Conservation (phyloP, 345 rosid genomes). For the Pelargonium nanum region DNA sequence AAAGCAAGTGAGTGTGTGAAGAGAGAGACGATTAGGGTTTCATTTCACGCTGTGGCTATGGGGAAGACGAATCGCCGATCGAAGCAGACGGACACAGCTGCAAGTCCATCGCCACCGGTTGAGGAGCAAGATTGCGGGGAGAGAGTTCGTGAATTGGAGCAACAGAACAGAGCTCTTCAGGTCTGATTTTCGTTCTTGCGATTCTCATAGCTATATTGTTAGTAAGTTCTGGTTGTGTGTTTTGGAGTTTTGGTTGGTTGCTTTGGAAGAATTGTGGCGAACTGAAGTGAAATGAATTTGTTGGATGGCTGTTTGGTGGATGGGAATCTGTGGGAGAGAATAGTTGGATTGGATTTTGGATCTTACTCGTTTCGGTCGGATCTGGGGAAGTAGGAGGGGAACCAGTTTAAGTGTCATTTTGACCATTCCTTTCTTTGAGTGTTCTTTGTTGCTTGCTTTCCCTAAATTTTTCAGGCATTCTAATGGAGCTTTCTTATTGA, state of each 20-base stretch:
- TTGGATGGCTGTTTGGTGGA: neutral
- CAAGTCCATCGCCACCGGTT: conserved; percentile 13
- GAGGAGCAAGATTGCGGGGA: conserved; percentile 20
- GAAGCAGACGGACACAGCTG: conserved; percentile 29
- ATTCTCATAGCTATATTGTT: neutral
- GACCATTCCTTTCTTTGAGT: neutral
- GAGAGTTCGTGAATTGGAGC: conserved; percentile 56
- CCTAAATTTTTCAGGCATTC: neutral
- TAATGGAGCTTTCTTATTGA: neutral
- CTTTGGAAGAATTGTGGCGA: neutral
- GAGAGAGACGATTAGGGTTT: neutral
- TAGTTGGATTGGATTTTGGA: neutral
- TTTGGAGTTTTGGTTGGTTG: neutral
- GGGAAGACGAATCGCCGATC: conserved; percentile 54
- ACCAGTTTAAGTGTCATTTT: no score
- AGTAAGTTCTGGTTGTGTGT: neutral
- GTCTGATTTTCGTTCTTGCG: conserved; percentile 6
- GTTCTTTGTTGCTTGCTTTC: no score
- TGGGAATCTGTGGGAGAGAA: no score
- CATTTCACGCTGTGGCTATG: conserved; percentile 23
- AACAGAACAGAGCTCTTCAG: conserved; percentile 40
- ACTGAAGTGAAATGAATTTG: neutral
- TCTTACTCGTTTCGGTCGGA: neutral
- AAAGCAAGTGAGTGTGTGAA: neutral
- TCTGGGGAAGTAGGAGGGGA: neutral